Conservation (phyloP, 2,329 filamentous ascomycete genomes). For the Colletotrichum eremochloae region DNA sequence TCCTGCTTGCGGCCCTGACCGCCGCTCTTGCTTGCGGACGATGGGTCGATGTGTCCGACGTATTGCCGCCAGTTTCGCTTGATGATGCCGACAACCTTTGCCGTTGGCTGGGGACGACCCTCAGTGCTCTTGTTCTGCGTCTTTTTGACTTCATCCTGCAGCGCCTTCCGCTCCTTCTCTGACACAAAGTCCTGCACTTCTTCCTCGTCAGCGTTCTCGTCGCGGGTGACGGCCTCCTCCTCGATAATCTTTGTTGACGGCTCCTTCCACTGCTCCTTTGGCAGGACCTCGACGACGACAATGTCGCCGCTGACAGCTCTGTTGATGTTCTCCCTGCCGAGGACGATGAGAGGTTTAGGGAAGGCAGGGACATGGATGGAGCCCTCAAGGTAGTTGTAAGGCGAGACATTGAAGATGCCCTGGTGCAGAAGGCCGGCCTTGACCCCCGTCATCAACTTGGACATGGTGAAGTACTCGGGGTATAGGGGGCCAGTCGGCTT, state of each 20-base stretch:
- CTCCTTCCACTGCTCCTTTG: conserved; percentile 96
- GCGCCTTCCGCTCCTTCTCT: conserved; percentile 84
- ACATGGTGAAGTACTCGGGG: conserved; percentile 88
- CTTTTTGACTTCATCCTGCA: conserved; percentile 92
- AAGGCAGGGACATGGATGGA: conserved; percentile 92
- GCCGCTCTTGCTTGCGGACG: conserved; percentile 80
- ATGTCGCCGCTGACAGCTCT: conserved; percentile 91
- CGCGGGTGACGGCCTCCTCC: conserved; percentile 89
- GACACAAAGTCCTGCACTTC: conserved; percentile 83
- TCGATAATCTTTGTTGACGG: conserved; percentile 97
- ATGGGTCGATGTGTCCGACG: conserved; percentile 93
- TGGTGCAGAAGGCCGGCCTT: conserved; percentile 92
- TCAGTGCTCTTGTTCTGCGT: conserved; percentile 83
- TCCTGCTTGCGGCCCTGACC: conserved; percentile 88
- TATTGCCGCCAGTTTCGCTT: conserved; percentile 99
- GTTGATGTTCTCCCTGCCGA: conserved; percentile 97
- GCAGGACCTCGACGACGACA: conserved; percentile 92
- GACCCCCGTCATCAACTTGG: conserved; percentile 93
- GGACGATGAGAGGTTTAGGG: conserved; percentile 86
- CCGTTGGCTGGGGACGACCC: conserved; percentile 87
- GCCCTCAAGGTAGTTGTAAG: conserved; percentile 97
- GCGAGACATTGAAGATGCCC: conserved; percentile 94
- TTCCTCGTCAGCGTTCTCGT: conserved; percentile 89
- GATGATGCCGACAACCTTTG: conserved; percentile 89
- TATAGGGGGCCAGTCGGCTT: conserved; percentile 81